Conservation (phyloP, 352 stramenopile species). For the Pythium phragmitis region DNA sequence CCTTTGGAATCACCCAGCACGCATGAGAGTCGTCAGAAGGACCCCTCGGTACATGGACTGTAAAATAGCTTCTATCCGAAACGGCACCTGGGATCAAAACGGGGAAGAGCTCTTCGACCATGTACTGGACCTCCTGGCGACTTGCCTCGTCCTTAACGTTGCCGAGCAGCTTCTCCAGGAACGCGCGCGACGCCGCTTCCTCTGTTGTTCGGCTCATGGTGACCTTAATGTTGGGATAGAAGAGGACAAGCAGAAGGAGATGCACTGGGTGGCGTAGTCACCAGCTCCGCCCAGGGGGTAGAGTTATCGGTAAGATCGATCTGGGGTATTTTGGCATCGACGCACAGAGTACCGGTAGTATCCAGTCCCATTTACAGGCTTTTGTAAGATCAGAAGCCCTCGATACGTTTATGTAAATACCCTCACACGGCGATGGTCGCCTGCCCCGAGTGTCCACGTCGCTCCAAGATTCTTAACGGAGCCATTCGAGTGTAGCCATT, state of each 20-base stretch:
- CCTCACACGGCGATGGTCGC: too few species aligned
- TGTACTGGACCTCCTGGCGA: slow-evolving; percentile 42
- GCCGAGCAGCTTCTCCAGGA: slow-evolving; percentile 41
- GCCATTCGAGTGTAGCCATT: slow-evolving; percentile 11
- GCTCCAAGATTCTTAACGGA: background rate
- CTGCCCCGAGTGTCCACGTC: too few species aligned
- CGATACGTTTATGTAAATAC: too few species aligned
- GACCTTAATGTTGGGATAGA: background rate
- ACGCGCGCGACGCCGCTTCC: slow-evolving; percentile 36
- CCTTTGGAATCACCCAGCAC: slow-evolving; percentile 24
- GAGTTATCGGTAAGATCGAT: too few species aligned
- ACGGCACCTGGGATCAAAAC: slow-evolving; percentile 48
- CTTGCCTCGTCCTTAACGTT: slow-evolving; percentile 34
- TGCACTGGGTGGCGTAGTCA: too few species aligned
- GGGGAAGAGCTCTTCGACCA: slow-evolving; percentile 57
- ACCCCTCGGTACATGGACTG: background rate
- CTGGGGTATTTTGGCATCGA: too few species aligned
- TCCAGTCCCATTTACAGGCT: too few species aligned
- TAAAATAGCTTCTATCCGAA: too few species aligned
- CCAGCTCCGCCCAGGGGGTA: too few species aligned
- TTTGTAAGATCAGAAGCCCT: too few species aligned
- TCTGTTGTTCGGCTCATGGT: slow-evolving; percentile 30
- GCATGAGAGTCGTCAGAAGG: background rate
- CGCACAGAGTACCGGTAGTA: too few species aligned
- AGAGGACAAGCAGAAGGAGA: too few species aligned